These are phyloP conservation scores for Heritiera fomes DNA, from an alignment of 345 rosid genomes.

Conservation along the genomic window DNA sequence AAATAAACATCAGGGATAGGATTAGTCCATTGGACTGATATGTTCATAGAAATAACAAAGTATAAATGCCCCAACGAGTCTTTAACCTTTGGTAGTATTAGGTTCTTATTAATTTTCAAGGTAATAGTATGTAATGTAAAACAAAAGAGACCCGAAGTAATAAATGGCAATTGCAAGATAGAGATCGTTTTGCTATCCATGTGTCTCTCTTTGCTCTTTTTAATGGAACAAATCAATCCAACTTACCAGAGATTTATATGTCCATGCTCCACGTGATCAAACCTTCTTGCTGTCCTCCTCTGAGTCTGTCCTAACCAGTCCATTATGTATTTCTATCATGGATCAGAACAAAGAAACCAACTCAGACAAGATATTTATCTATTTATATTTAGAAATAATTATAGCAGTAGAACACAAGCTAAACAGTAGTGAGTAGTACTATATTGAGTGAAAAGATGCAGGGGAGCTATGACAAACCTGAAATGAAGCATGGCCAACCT, in stretches of 20 bases:
- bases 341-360: neutral
- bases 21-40: neutral
- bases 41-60: neutral
- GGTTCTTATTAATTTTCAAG: neutral
- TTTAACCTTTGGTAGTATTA: neutral
- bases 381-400: neutral
- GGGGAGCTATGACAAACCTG: neutral
- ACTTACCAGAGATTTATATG: neutral
- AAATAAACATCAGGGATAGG: neutral
- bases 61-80: neutral
- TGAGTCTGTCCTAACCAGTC: neutral
- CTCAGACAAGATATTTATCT: too few species aligned
- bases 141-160: neutral
- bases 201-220: neutral
- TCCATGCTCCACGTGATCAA: neutral
- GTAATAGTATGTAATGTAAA: neutral
- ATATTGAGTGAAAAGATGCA: neutral
- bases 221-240: conserved; percentile 4
- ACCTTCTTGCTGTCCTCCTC: neutral
- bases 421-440: neutral
- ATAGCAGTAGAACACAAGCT: neutral
- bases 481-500: neutral
- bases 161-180: neutral
- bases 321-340: neutral
- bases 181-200: too few species aligned